Evolutionary conservation across 176 grass and related monocot species (phyloP).

Genomic region (Carex kokanica): DNA sequence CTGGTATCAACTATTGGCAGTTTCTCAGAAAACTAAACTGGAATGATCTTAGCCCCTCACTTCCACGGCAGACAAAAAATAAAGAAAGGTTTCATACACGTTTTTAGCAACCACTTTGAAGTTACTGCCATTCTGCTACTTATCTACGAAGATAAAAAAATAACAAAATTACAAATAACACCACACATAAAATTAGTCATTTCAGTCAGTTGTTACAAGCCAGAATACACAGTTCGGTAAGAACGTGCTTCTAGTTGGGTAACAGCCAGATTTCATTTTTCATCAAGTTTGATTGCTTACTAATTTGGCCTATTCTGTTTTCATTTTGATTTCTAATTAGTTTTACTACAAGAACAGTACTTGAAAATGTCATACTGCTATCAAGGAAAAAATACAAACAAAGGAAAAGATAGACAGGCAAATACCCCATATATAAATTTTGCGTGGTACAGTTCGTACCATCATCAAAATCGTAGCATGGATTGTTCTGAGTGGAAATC

Average conservation of each 20-base stretch:
- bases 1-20: conserved; percentile 8
- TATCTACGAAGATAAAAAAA: background rate
- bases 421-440: background rate
- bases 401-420: background rate
- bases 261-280: background rate
- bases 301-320: background rate
- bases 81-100: background rate
- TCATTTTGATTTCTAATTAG: background rate
- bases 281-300: background rate
- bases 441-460: background rate
- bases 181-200: background rate
- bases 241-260: background rate
- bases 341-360: background rate
- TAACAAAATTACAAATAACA: background rate
- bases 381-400: background rate
- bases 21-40: conserved; percentile 17
- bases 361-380: background rate
- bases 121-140: background rate
- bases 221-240: background rate
- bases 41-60: conserved; percentile 3
- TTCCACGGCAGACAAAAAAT: background rate
- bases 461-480: background rate
- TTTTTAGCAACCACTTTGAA: background rate
- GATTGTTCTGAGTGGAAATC: too few relatives aligned
- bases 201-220: background rate